phyloP scores from a whole-genome alignment of 768 basidiomycete species.

The Termitomyces sp. region DNA sequence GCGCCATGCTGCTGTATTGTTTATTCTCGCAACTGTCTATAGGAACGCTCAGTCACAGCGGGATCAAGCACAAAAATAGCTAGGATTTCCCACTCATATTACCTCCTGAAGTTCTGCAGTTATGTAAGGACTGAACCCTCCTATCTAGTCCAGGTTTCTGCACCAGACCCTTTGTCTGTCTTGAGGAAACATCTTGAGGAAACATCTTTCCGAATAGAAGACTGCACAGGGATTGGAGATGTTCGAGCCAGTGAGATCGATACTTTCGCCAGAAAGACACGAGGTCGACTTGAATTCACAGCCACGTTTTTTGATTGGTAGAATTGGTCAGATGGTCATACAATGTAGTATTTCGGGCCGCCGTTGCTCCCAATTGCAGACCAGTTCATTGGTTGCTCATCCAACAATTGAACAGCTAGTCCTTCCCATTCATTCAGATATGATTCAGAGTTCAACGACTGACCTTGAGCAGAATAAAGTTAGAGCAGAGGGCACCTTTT shows the following conservation, averaged over 20 bases:
- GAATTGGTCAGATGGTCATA: background rate
- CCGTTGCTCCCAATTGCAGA: background rate
- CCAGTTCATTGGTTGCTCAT: background rate
- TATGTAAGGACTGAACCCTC: no score
- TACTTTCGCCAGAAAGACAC: background rate
- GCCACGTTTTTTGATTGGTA: background rate
- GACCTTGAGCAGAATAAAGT: constrained; percentile 8
- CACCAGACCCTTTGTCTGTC: no score
- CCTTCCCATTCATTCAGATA: background rate
- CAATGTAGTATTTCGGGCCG: background rate
- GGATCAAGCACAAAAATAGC: no score
- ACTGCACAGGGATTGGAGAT: background rate
- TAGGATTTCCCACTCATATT: no score
- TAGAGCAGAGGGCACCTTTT: constrained; percentile 30
- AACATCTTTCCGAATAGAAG: background rate
- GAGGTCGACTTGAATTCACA: background rate
- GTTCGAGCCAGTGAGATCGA: background rate
- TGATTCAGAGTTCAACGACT: background rate
- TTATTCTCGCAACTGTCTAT: no score
- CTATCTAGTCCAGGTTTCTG: no score
- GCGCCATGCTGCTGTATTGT: constrained; percentile 13
- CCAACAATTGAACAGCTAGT: background rate
- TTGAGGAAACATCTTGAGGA: no score
- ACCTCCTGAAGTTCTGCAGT: no score
- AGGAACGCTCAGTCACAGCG: no score